Percentiles rank a stretch among this genome's conserved stretches.
Evolutionary conservation across 2,329 filamentous ascomycete species (phyloP).

Genomic region (Triangularia verruculosa): DNA sequence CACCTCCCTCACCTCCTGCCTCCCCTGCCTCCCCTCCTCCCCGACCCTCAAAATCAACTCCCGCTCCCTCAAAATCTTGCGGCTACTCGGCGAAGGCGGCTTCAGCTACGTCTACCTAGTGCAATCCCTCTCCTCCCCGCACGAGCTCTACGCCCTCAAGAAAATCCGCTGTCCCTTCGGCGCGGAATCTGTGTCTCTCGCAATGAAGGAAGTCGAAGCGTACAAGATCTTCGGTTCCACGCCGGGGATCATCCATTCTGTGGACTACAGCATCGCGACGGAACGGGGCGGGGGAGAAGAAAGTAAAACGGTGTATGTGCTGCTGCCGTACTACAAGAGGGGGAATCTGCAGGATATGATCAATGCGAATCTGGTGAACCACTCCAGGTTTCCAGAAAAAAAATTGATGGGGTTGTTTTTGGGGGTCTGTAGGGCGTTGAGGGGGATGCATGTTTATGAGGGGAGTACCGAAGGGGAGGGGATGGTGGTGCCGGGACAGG

Average conservation of each 20-base stretch:
- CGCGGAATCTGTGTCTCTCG: constrained; percentile 89
- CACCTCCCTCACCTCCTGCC: constrained; percentile 89
- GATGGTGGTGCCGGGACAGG: constrained; percentile 49
- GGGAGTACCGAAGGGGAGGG: constrained; percentile 43
- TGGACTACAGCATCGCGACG: constrained; percentile 78
- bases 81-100: constrained; percentile 91
- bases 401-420: constrained; percentile 86
- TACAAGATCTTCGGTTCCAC: constrained; percentile 85
- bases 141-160: constrained; percentile 88
- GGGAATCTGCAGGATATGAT: constrained; percentile 98
- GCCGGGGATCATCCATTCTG: constrained; percentile 79
- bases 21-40: constrained; percentile 93
- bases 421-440: constrained; percentile 83
- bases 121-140: constrained; percentile 73
- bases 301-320: constrained; percentile 92
- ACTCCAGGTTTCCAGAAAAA: constrained; percentile 83
- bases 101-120: constrained; percentile 99
- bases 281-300: constrained; percentile 61
- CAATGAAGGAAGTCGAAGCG: constrained; percentile 95
- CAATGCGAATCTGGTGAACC: constrained; percentile 97
- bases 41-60: constrained; percentile 94
- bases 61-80: constrained; percentile 91
- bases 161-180: constrained; percentile 99
- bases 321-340: constrained; percentile 90
- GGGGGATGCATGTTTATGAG: constrained; percentile 87